A percentile compares a stretch with the other conserved stretches of the same genome.
Evolutionary conservation across 129 eudicot genomes (phyloP).

Genomic region (Flaveria sonorensis): DNA sequence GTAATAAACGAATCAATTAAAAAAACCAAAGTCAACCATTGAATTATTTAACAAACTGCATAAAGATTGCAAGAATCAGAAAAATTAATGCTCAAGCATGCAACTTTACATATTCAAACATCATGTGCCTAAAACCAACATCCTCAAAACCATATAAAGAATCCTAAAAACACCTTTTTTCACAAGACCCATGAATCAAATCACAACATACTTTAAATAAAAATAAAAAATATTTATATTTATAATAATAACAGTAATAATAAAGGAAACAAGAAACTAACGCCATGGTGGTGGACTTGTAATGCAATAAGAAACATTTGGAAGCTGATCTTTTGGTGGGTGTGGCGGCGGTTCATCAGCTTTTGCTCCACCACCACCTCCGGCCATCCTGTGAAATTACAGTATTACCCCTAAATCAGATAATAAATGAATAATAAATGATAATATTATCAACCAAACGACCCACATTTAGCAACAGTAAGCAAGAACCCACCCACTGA

Average conservation of each 20-base stretch:
- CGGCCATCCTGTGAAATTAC: slow-evolving; percentile 51
- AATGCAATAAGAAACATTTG: slow-evolving; percentile 85
- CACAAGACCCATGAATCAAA: not conserved
- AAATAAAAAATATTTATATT: too few species aligned
- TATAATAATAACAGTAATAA: not conserved
- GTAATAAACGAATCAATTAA: not conserved
- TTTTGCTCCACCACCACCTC: slow-evolving; percentile 73
- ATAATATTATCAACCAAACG: not conserved
- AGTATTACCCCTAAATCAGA: slow-evolving; percentile 30
- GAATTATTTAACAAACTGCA: slow-evolving; percentile 10
- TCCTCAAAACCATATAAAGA: slow-evolving; percentile 19
- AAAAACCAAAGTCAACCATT: slow-evolving; percentile 26
- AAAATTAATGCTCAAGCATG: not conserved
- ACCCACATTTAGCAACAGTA: not conserved
- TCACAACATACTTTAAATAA: slow-evolving; percentile 15
- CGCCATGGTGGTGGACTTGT: slow-evolving; percentile 99
- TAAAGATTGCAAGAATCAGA: slow-evolving; percentile 35
- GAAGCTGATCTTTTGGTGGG: slow-evolving; percentile 94
- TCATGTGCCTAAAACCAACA: slow-evolving; percentile 37
- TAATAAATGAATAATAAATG: too few species aligned
- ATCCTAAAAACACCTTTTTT: slow-evolving; percentile 23
- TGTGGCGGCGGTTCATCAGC: slow-evolving; percentile 85
- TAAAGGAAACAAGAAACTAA: slow-evolving; percentile 38
- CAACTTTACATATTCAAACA: slow-evolving; percentile 26
- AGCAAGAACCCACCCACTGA: slow-evolving; percentile 8